Percentiles rank a stretch among this genome's conserved stretches.
Evolutionary conservation across 768 basidiomycete species (phyloP).

Genomic region (Multifurca ochricompacta): DNA sequence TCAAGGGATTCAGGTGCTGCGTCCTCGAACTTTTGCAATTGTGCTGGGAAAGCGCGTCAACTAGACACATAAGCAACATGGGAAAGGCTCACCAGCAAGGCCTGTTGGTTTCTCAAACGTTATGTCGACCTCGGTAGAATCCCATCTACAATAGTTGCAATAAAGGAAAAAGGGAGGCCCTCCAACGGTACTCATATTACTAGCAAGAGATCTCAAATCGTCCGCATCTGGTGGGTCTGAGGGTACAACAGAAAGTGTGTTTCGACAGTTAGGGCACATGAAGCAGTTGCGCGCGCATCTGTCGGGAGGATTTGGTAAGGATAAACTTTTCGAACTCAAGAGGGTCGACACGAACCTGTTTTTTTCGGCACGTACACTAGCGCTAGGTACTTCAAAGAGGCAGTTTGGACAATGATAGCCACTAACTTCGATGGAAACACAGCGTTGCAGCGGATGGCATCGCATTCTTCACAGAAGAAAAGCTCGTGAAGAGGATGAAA

Average conservation of each 20-base stretch:
- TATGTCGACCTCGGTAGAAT: slow-evolving; percentile 84
- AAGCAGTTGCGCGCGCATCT: slow-evolving; percentile 99
- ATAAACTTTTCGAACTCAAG: not conserved
- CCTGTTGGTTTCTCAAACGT: slow-evolving; percentile 97
- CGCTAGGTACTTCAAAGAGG: slow-evolving; percentile 95
- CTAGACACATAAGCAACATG: not conserved
- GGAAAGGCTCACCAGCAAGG: slow-evolving; percentile 61
- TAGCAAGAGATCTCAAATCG: slow-evolving; percentile 43
- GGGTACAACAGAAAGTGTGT: slow-evolving; percentile 85
- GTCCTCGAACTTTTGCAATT: slow-evolving; percentile 86
- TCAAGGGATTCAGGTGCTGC: slow-evolving; percentile 78
- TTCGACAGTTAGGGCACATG: slow-evolving; percentile 87
- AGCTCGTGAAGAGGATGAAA: slow-evolving; percentile 80
- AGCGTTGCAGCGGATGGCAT: slow-evolving; percentile 90
- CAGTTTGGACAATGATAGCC: slow-evolving; percentile 99
- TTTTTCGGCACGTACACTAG: slow-evolving; percentile 96
- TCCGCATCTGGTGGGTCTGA: slow-evolving; percentile 68
- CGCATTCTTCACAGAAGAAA: slow-evolving; percentile 99
- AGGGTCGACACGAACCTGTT: slow-evolving; percentile 54
- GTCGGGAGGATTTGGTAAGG: slow-evolving; percentile 7
- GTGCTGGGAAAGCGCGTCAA: slow-evolving; percentile 43
- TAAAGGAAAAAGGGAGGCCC: slow-evolving; percentile 88
- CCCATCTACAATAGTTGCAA: slow-evolving; percentile 93
- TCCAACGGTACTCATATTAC: slow-evolving; percentile 52
- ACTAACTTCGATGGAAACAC: slow-evolving; percentile 88